Base-by-base conservation (phyloP, 1,284 basidiomycete species). In the Fomitopsis pinicola region DNA sequence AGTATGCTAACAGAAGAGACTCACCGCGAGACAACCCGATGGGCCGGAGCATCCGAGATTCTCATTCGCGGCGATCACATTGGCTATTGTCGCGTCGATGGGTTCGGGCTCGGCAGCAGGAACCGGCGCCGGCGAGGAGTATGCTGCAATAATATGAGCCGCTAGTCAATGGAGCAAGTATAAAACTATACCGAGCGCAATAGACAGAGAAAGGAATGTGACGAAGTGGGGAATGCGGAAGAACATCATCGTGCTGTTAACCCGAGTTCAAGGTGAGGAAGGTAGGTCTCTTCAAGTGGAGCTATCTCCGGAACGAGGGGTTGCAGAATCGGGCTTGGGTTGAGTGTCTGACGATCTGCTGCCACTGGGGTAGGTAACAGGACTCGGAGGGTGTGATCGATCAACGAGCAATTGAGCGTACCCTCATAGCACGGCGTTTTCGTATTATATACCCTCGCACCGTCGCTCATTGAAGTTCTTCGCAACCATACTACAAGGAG, bases 21-120 rank as follows among this genome's bases (percentile, higher is more conserved):
- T 61, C 9, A 61, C 60, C 12, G 55, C 60, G 26, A 46, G 6
- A 26, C 60, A 61, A 5, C 60, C 60, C 35, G 38, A 40, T 35
- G 53, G 54, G 8, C 42, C 59, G 9, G 60, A 42, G 40, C 60
- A 61, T 30, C 60, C 60, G 5, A 54, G 17, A 30, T 61, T 61
- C 17, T 61, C 40, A 17, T 61, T 61, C 15, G 26, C 30, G n/a
- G 60, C 60, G 22, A 61, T 58, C 26, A 58, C 30, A n/a, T 61
- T 35, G 42, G 60, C 60, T 26, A 61, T 50, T 3, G 40, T 61
- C 1, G 56, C 17, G 26, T 61, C 60, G 26, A 61, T 61, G 14
- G 60, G 60, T 19, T 57, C 33, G n/a, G 59, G 59, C 17, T 45
- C 42, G 5, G 48, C 48, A 22, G 30, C 48, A n/a, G 48, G 48